phyloP scores from a whole-genome alignment of 805 yeast genomes.

The Suhomyces sp. region DNA sequence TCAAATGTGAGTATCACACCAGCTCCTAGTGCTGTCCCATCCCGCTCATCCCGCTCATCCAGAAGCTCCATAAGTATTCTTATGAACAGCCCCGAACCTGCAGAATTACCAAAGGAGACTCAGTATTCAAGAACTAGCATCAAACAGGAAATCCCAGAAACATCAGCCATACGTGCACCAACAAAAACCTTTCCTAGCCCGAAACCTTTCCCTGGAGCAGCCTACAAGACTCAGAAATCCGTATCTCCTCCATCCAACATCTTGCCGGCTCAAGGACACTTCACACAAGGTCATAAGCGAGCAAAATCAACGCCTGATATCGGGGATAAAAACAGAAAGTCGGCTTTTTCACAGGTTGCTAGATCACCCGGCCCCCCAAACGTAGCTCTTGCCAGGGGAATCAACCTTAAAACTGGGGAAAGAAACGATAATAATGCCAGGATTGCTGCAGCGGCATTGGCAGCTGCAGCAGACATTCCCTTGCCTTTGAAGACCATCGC shows the following conservation, averaged over 20 bases:
- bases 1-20: neutral
- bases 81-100: slow-evolving; percentile 13
- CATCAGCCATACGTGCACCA: slow-evolving; percentile 1
- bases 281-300: slow-evolving; percentile 20
- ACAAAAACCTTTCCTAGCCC: neutral
- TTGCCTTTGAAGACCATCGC: slow-evolving; percentile 42
- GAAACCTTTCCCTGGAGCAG: neutral
- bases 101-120: neutral
- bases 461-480: slow-evolving; percentile 78
- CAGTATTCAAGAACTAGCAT: neutral
- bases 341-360: neutral
- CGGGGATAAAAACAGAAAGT: neutral
- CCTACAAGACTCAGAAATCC: slow-evolving; percentile 4
- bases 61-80: slow-evolving; percentile 11
- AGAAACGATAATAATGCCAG: slow-evolving; percentile 48
- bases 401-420: slow-evolving; percentile 31
- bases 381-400: slow-evolving; percentile 39
- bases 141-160: neutral
- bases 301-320: slow-evolving; percentile 21
- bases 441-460: slow-evolving; percentile 81
- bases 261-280: slow-evolving; percentile 19
- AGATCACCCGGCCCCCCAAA: slow-evolving; percentile 48
- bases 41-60: neutral
- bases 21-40: neutral
- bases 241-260: slow-evolving; percentile 8